phyloP scores from a whole-genome alignment of 768 basidiomycete species.

The Trametes elegans region DNA sequence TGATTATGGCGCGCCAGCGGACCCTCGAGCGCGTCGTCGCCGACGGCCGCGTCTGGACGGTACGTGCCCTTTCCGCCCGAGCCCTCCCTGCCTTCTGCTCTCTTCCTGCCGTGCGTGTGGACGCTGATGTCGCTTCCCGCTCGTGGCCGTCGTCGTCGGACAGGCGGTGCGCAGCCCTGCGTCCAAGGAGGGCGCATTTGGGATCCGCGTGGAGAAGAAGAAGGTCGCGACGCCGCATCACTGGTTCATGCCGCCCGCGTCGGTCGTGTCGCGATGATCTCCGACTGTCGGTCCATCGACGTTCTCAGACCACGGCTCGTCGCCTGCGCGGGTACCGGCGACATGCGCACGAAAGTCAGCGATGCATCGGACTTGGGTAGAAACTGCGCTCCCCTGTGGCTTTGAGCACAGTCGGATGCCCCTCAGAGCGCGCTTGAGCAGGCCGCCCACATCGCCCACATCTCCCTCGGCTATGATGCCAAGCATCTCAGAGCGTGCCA shows the following conservation, averaged over 20 bases:
- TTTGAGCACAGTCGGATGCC: no score
- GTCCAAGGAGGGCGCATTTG: background rate
- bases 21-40: slow-evolving; percentile 47
- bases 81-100: background rate
- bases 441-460: no score
- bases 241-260: slow-evolving; percentile 21
- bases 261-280: background rate
- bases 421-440: no score
- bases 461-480: no score
- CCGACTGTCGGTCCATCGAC: background rate
- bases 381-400: no score
- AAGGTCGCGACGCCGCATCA: slow-evolving; percentile 13
- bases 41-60: slow-evolving; percentile 54
- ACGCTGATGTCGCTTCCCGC: no score
- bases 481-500: no score
- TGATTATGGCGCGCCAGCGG: slow-evolving; percentile 41
- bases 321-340: no score
- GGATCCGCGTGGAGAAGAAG: slow-evolving; percentile 2
- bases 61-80: slow-evolving; percentile 29
- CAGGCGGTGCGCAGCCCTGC: background rate
- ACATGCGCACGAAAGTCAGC: no score
- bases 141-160: no score
- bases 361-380: no score
- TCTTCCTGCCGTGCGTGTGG: background rate
- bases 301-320: background rate